Evolutionary conservation across 1,139 yeast species (phyloP).

Genomic region (Geotrichum reessii): DNA sequence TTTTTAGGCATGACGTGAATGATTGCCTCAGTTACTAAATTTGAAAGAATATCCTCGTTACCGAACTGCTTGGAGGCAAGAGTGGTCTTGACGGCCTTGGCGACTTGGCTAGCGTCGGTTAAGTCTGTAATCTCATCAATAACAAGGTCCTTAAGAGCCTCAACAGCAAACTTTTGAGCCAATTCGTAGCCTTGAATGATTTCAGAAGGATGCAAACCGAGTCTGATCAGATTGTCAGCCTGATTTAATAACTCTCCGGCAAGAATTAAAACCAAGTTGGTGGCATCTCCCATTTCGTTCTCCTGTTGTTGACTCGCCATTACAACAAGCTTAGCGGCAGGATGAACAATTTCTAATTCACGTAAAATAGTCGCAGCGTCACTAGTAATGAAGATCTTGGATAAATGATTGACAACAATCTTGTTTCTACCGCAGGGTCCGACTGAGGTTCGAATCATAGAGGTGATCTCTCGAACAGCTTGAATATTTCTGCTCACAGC

Average conservation of each 20-base stretch:
- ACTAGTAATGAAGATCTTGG: constrained; percentile 82
- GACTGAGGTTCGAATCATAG: constrained; percentile 87
- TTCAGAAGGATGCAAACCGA: constrained; percentile 86
- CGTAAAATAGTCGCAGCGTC: constrained; percentile 96
- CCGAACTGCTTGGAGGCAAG: constrained; percentile 94
- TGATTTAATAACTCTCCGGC: constrained; percentile 89
- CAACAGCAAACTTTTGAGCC: constrained; percentile 70
- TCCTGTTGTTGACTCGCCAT: constrained; percentile 98
- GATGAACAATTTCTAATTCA: constrained; percentile 92
- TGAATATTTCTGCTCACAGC: constrained; percentile 87
- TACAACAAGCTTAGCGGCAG: constrained; percentile 90
- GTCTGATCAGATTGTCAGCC: constrained; percentile 74
- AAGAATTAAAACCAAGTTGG: constrained; percentile 63
- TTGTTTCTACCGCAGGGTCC: constrained; percentile 98
- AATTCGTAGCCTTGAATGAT: constrained; percentile 83
- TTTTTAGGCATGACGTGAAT: constrained; percentile 64
- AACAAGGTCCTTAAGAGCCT: constrained; percentile 55
- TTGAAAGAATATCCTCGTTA: constrained; percentile 67
- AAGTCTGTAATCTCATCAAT: constrained; percentile 60
- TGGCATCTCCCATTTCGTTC: constrained; percentile 78
- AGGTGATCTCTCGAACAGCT: constrained; percentile 89
- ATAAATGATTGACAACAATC: constrained; percentile 79
- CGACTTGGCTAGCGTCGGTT: constrained; percentile 50
- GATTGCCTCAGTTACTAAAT: constrained; percentile 82
- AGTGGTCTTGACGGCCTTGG: constrained; percentile 78